Evolutionary conservation across 352 stramenopile species (phyloP).

Genomic region (Phytophthora agathidicida): DNA sequence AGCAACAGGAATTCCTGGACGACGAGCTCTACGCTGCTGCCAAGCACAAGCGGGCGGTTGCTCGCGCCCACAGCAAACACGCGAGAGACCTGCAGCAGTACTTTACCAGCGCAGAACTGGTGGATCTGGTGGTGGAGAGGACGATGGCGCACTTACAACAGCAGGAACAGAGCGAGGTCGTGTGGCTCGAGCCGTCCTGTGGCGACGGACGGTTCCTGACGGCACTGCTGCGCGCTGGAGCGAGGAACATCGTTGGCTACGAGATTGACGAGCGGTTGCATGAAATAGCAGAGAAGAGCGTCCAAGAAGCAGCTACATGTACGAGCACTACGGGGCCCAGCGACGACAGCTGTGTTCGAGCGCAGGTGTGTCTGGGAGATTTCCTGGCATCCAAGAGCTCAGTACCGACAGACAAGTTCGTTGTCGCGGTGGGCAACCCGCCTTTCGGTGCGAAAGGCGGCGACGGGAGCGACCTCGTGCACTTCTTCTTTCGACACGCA

Average conservation of each 20-base stretch:
- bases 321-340: not conserved
- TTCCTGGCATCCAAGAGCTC: constrained; percentile 53
- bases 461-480: constrained; percentile 51
- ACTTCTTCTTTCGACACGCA: constrained; percentile 55
- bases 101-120: constrained; percentile 58
- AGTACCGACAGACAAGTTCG: constrained; percentile 3
- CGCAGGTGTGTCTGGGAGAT: constrained; percentile 45
- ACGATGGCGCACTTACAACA: constrained; percentile 27
- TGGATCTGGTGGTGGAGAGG: constrained; percentile 43
- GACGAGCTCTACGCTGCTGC: constrained; percentile 49
- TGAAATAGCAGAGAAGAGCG: constrained; percentile 17
- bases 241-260: constrained; percentile 51
- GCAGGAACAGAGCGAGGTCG: constrained; percentile 18
- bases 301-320: constrained; percentile 11
- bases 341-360: constrained; percentile 4
- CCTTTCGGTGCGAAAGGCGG: constrained; percentile 55
- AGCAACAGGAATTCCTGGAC: constrained; percentile 53
- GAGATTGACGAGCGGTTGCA: constrained; percentile 60
- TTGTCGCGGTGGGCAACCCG: constrained; percentile 72
- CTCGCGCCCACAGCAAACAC: constrained; percentile 33
- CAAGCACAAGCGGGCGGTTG: constrained; percentile 30
- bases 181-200: constrained; percentile 80
- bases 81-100: constrained; percentile 76
- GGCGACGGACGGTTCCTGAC: constrained; percentile 65
- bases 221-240: constrained; percentile 46